Evolutionary conservation across 2,329 filamentous ascomycete genomes (phyloP), one percentile per base, ranked within the genome.

Genomic region (Claviceps sp.): DNA sequence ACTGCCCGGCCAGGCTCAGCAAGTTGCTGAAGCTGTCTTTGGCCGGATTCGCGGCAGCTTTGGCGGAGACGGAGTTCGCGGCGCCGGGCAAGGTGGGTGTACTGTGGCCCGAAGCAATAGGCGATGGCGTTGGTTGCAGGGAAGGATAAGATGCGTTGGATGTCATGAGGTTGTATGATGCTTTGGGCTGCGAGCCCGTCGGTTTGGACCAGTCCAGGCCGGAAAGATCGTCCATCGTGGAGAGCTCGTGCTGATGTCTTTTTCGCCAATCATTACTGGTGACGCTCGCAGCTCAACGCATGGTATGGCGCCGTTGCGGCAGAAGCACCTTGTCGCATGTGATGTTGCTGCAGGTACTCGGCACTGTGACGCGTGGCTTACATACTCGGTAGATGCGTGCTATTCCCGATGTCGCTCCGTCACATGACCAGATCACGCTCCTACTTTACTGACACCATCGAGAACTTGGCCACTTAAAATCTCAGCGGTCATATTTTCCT

Each of bases 21-120:
- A 93, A 72, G 60, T 82, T 85, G 61, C 86, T 86, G 68, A 93
- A 93, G 71, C 84, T 88, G 63, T 93, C 87, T 46, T 76, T 69
- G 5, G 77, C 67, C 38, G 81, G 61, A 58, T 78, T 85, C 4
- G 68, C 53, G 2, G 70, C 57, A 13, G 73, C 56, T 71, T 81
- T 65, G 65, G 66, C 53, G 57, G 68, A 45, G 16, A 39, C 6
- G 50, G 68, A 62, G 38, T 54, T 57, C 4, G 72, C 72, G 16
- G 74, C 74, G 5, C 62, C 68, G 50, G 78, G 75, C 8, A 69
- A 59, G 5, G 80, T 60, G 17, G 80, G 79, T 14, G 77, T 82
- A 61, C 71, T 79, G 56, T 72, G 72, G 39, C 75, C 76, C 7
- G 79, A 81, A 46, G 66, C 66, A 55, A 77, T 69, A 50, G 78